Evolutionary conservation across 139 green algal genomes (phyloP).

Genomic region (Micromonas pusilla): DNA sequence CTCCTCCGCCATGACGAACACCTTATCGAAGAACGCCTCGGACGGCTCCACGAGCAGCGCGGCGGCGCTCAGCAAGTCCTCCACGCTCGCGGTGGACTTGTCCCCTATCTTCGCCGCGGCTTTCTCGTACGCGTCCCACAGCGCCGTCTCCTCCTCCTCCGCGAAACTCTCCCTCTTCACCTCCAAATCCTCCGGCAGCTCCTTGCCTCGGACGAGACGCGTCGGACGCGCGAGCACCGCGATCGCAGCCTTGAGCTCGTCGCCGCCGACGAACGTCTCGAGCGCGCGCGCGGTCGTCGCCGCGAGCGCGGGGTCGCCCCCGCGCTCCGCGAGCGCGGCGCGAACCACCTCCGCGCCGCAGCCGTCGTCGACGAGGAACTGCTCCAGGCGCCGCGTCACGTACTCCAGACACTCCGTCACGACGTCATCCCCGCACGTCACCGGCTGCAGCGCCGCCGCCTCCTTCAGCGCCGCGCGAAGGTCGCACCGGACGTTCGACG

Average conservation of each 20-base stretch:
- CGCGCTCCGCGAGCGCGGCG: conserved; percentile 73
- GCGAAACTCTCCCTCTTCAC: conserved; percentile 20
- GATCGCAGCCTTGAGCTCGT: conserved; percentile 63
- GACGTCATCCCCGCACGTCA: conserved; percentile 49
- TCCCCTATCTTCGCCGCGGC: not conserved
- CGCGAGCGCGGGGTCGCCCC: conserved; percentile 63
- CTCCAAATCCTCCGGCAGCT: conserved; percentile 40
- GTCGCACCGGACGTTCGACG: conserved; percentile 55
- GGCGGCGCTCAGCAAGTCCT: conserved; percentile 54
- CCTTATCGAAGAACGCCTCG: conserved; percentile 87
- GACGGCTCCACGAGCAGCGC: conserved; percentile 58
- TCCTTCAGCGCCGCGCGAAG: conserved; percentile 49
- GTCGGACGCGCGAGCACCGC: conserved; percentile 67
- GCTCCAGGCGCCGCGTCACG: conserved; percentile 75
- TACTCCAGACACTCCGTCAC: conserved; percentile 56
- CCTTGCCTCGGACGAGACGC: conserved; percentile 80
- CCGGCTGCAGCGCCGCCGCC: conserved; percentile 65
- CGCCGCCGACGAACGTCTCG: conserved; percentile 35
- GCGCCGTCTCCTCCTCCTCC: conserved; percentile 36
- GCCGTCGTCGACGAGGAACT: conserved; percentile 78
- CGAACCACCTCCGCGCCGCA: conserved; percentile 61
- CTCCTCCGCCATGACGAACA: conserved; percentile 82
- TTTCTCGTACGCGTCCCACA: conserved; percentile 65
- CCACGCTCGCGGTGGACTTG: conserved; percentile 12
- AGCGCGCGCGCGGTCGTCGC: conserved; percentile 55